These are phyloP conservation scores for Massarina eburnea DNA, from an alignment of 2,329 filamentous ascomycete species.

Conservation along the genomic window DNA sequence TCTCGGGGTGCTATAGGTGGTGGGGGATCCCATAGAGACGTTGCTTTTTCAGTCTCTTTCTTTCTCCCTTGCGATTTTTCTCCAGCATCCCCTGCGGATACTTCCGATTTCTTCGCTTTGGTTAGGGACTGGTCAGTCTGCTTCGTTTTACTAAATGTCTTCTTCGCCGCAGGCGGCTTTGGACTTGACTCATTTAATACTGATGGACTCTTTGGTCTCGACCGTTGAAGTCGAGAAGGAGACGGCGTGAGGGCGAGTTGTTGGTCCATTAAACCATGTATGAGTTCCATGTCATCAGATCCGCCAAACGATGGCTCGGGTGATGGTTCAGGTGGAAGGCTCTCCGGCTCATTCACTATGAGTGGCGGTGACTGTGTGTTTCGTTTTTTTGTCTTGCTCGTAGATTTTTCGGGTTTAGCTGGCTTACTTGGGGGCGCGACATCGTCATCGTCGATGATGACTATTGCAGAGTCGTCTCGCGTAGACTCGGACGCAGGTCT, in stretches of 20 bases:
- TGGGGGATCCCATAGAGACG: slow-evolving; percentile 2
- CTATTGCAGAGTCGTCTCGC: slow-evolving; percentile 7
- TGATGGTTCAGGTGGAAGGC: slow-evolving; percentile 5
- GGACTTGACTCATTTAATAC: background rate
- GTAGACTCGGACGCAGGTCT: slow-evolving; percentile 1
- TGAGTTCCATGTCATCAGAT: slow-evolving; percentile 28
- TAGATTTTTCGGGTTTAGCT: background rate
- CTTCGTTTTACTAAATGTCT: slow-evolving; percentile 1
- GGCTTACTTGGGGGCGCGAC: background rate
- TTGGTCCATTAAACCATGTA: slow-evolving; percentile 34
- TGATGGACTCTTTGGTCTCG: slow-evolving; percentile 6
- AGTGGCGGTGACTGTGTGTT: slow-evolving; percentile 3
- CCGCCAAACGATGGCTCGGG: slow-evolving; percentile 10
- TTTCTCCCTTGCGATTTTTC: slow-evolving; percentile 5
- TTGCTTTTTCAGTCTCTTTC: slow-evolving; percentile 2
- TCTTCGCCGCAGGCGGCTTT: slow-evolving; percentile 5
- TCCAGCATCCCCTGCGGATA: background rate
- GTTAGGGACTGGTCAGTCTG: background rate
- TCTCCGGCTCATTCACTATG: slow-evolving; percentile 2
- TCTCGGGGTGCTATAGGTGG: slow-evolving; percentile 4
- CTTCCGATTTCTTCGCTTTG: slow-evolving; percentile 2
- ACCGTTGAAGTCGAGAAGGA: slow-evolving; percentile 7
- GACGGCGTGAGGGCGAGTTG: slow-evolving; percentile 21
- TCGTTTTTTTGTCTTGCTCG: slow-evolving; percentile 4
- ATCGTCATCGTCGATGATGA: slow-evolving; percentile 6